Evolutionary conservation across 2,329 filamentous ascomycete species (phyloP), one percentile per base, ranked within the genome.

Genomic region (Thyridium curvatum): DNA sequence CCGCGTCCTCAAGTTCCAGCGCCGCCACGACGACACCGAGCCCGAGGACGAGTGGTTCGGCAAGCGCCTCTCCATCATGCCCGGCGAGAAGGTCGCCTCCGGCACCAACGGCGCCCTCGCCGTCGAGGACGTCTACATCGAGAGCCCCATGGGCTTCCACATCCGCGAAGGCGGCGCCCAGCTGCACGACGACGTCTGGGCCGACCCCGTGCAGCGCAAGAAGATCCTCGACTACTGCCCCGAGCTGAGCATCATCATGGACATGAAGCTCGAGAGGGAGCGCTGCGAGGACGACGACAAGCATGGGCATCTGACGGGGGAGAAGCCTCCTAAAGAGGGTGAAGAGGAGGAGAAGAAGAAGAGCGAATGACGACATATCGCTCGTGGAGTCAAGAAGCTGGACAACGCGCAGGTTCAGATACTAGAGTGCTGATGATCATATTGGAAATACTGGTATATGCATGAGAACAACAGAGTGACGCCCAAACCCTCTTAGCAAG

Each of bases 41-140:
- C 58, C 71, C 18, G 72, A 77, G 48, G 72, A 75, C 39, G 63
- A 71, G 42, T 77, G 72, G 72, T 69, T 74, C 40, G 63, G 64
- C 10, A 61, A 62, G 44, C 61, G 71, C 3, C 49, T 76, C 18
- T 62, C 61, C 30, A 49, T 63, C 28, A 51, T 72, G 18, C 68
- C 71, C 2, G 67, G 64, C 13, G 64, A 64, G 8, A 66, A 61
- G 35, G 64, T 74, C 18, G 68, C 71, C 2, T 43, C 57, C 16
- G 49, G 49, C 48, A 50, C 21, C 21, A 54, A 68, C 15, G 60
- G 64, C 16, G 60, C 63, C 34, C 61, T 74, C 41, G 60, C 68
- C 4, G 67, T 72, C 8, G 71, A 74, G 47, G 63, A 67, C 39
- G 51, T 69, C 15, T 71, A 66, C 51, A 56, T 62, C 37, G 60